Evolutionary conservation across 2,329 filamentous ascomycete genomes (phyloP), one percentile per base, ranked within the genome.

Genomic region (Cladobotryum mycophilum): DNA sequence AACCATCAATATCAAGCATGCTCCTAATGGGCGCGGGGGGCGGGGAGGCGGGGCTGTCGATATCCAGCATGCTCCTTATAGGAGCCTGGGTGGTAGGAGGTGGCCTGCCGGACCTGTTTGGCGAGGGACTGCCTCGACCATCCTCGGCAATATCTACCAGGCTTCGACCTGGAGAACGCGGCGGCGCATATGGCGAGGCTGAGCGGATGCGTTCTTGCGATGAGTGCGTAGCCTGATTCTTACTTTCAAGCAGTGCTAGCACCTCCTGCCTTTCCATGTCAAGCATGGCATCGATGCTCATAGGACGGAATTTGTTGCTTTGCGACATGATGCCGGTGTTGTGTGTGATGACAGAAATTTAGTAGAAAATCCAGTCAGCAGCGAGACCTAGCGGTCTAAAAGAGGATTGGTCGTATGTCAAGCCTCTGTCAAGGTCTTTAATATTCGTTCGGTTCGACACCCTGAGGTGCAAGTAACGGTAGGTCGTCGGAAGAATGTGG

Each of bases 201-300:
- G 76, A 76, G 57, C 76, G 71, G 59, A 61, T 64, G 18, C 72
- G 67, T 5, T 63, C 60, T 7, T 68, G 58, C 13, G 70, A 62
- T 18, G 64, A 62, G 18, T 64, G 63, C 11, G 66, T 62, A 2
- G 57, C 51, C 47, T 60, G 60, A 55, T 58, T 60, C 46, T 70
- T 72, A 41, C 76, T 77, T 65, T 86, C 83, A 40, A 89, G 73
- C 54, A 89, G 72, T 44, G 82, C 82, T 57, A 89, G 73, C 37
- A 90, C 83, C 69, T 89, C 86, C 55, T 77, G 76, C 55, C 86
- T 80, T 74, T 92, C 88, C 72, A 89, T 84, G 64, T 90, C 87
- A 56, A 90, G 75, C 57, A 84, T 81, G 45, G 85, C 80, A 70
- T 89, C 87, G 62, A 91, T 80, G 62, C 86, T 89, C 84, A 89